Base-by-base conservation (phyloP, 2,329 filamentous ascomycete species). In the Pseudohalonectria lignicola region DNA sequence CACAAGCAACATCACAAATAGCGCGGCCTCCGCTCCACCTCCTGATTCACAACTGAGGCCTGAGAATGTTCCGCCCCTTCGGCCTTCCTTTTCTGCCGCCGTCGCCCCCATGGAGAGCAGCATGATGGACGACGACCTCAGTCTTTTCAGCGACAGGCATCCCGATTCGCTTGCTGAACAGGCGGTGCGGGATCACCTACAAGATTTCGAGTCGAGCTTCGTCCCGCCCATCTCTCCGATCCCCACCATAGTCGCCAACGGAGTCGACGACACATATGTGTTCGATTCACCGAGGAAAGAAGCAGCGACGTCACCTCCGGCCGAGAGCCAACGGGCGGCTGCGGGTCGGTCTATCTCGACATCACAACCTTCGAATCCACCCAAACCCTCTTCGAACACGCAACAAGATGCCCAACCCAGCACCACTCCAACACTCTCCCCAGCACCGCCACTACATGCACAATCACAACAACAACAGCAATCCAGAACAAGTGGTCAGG, bases 171-270 rank as follows among this genome's bases (percentile, higher is more conserved):
- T 73, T 31, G 67, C 66, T 31, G 71, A 76, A 45, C 63, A 67
- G 34, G 64, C 64, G 31, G 63, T 77, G 16, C 63, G 67, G 43
- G 66, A 68, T 39, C 74, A 79, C 49, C 54, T 81, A 16, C 66
- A 71, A 47, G 76, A 81, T 49, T 67, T 79, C 44, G 77, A 82
- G 50, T 80, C 76, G 25, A 81, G 76, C 57, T 81, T 81, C 49
- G 53, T 77, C 39, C 69, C 72, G 2, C 65, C 68, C 5, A 53
- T 72, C 5, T 79, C 76, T 7, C 75, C 76, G 11, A 65, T 78
- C 34, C 64, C 63, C 26, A 61, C 61, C 21, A 60, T 65, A 36
- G 56, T 62, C 9, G 57, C 61, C 25, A 60, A 60, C 45, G 71
- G 66, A 34, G 52, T 64, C 39, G 74, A 79, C 56, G 75, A 79